Conservation (phyloP, 148 eudicot genomes). For the Selenicereus undatus region DNA sequence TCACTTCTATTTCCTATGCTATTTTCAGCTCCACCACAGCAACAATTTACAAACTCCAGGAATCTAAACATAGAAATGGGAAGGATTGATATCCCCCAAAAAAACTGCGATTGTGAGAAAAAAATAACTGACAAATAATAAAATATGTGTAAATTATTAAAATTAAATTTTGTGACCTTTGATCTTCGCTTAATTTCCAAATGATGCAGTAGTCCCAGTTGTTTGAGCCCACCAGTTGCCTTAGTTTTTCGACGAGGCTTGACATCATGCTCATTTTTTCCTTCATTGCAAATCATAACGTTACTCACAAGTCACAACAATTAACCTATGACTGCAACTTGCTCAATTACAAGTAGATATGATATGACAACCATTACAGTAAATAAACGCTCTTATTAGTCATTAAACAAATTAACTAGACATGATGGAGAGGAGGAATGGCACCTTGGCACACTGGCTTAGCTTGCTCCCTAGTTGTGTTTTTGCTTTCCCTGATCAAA, state of each 20-base stretch:
- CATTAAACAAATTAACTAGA: no score
- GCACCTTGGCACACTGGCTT: constrained; percentile 17
- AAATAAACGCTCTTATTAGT: no score
- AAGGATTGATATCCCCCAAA: no score
- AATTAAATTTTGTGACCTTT: constrained; percentile 40
- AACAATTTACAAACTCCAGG: constrained; percentile 71
- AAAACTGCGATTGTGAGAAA: no score
- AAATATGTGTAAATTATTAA: no score
- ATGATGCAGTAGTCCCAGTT: constrained; percentile 83
- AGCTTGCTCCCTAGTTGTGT: background rate
- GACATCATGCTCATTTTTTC: constrained; percentile 40
- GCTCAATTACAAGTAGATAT: no score
- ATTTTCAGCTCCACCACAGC: constrained; percentile 59
- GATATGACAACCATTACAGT: no score
- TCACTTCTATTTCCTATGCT: constrained; percentile 23
- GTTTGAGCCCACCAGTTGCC: constrained; percentile 57
- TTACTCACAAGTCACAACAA: no score
- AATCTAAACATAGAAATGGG: constrained; percentile 33
- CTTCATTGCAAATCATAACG: background rate
- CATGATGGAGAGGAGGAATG: background rate
- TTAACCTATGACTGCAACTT: no score
- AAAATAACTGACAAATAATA: no score
- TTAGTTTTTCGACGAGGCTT: constrained; percentile 52
- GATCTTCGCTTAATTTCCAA: constrained; percentile 85
- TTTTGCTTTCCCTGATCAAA: constrained; percentile 19